Percentiles rank a stretch among this genome's conserved stretches.
Conservation (phyloP, 306 rosid species). For the Castanea mollissima region DNA sequence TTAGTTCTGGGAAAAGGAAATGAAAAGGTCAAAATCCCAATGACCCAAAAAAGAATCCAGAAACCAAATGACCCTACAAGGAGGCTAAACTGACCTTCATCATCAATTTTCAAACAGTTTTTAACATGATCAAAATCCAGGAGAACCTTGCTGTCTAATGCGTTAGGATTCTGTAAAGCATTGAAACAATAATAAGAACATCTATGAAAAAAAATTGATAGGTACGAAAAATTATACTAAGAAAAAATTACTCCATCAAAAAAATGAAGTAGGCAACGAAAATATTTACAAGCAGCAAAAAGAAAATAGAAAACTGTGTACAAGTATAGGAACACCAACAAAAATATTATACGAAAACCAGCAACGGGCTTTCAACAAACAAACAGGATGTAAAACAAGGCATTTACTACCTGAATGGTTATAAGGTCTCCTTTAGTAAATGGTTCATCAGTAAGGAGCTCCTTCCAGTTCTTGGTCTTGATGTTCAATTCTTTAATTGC, state of each 20-base stretch:
- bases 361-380: not conserved
- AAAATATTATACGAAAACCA: slow-evolving; percentile 5
- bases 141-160: slow-evolving; percentile 77
- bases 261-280: too few species aligned
- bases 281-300: too few species aligned
- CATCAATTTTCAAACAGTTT: slow-evolving; percentile 70
- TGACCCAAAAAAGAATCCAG: not conserved
- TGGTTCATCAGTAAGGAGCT: slow-evolving; percentile 92
- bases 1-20: slow-evolving; percentile 54
- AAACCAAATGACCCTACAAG: slow-evolving; percentile 9
- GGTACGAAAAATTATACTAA: too few species aligned
- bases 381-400: slow-evolving; percentile 16
- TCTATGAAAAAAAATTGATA: not conserved
- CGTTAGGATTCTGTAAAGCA: slow-evolving; percentile 84
- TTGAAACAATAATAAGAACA: slow-evolving; percentile 17
- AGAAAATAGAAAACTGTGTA: too few species aligned
- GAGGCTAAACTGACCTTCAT: slow-evolving; percentile 67
- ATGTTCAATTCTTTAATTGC: slow-evolving; percentile 91
- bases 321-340: too few species aligned
- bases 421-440: slow-evolving; percentile 78
- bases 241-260: too few species aligned
- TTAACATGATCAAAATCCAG: slow-evolving; percentile 93
- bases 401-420: slow-evolving; percentile 76
- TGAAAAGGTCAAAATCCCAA: slow-evolving; percentile 12
- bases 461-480: slow-evolving; percentile 97